Base-by-base conservation (phyloP, 2,329 filamentous ascomycete species). In the Nectriaceae sp. region DNA sequence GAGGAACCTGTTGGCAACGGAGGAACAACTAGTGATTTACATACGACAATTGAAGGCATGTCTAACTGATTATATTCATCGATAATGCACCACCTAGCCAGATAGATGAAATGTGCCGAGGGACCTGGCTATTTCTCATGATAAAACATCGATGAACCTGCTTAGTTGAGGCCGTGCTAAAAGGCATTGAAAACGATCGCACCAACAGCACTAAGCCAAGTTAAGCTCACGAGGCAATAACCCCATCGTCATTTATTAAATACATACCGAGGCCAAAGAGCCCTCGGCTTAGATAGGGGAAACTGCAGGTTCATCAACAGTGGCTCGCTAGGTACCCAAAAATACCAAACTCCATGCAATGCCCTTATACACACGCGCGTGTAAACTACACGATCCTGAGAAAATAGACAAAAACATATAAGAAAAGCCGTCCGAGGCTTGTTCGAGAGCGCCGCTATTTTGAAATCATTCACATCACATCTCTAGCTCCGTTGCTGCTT, bases 401-500 rank as follows among this genome's bases (percentile, higher is more conserved):
- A 49, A 37, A 49, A 50, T 37, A 40, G 35, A 40, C 44, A 33
- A 22, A 46, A 38, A 55, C 16, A 51, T 40, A 44, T 43, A 47
- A 29, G 47, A 36, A 36, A 40, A 46, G 42, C 49, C 40, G 36
- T 21, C 42, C 42, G 45, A 44, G 40, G 49, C 26, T 45, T 31
- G 22, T 5, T 42, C 10, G 19, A n/a, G 16, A 18, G 16, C 19
- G 5, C 19, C 37, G 37, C 37, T 21, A 18, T 21, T 39, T 21
- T 39, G 39, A 46, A 60, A 56, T 55, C 55, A 52, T 52, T 56
- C 49, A 52, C 51, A 49, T 52, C 49, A 49, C 44, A 60, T 55
- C 43, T 65, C 63, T 53, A 74, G 50, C 39, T 65, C 48, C 3
- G 60, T 56, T 1, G 78, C 81, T 22, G 90, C 90, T 42, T 74